Evolutionary conservation across 306 rosid species (phyloP).

Genomic region (Rosa chinensis): DNA sequence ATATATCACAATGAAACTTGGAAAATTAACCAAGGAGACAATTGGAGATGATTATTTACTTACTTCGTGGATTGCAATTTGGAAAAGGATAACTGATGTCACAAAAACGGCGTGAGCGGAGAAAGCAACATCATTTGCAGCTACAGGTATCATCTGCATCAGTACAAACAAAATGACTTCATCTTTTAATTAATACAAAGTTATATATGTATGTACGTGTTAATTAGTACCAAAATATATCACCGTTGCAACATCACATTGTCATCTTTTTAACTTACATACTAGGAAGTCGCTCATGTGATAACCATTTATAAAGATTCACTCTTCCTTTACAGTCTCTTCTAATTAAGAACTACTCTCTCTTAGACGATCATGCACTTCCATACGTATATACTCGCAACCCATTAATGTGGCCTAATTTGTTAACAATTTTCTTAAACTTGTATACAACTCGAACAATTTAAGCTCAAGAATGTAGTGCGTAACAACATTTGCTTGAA

Average conservation of each 20-base stretch:
- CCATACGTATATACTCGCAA: no score
- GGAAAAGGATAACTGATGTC: constrained; percentile 64
- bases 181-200: neutral
- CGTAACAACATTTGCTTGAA: no score
- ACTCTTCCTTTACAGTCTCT: no score
- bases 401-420: no score
- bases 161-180: neutral
- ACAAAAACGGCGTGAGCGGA: constrained; percentile 78
- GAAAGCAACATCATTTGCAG: constrained; percentile 92
- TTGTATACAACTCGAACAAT: no score
- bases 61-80: constrained; percentile 73
- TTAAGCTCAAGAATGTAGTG: no score
- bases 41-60: constrained; percentile 11
- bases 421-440: no score
- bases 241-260: neutral
- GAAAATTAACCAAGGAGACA: neutral
- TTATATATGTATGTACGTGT: neutral
- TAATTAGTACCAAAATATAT: neutral
- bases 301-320: no score
- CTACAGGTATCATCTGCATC: constrained; percentile 95
- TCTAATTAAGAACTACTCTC: no score
- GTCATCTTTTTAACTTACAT: neutral
- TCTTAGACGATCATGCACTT: no score
- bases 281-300: no score
- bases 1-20: neutral